Conservation (phyloP, 176 grass and related monocot species). For the Saccharum spontaneum region DNA sequence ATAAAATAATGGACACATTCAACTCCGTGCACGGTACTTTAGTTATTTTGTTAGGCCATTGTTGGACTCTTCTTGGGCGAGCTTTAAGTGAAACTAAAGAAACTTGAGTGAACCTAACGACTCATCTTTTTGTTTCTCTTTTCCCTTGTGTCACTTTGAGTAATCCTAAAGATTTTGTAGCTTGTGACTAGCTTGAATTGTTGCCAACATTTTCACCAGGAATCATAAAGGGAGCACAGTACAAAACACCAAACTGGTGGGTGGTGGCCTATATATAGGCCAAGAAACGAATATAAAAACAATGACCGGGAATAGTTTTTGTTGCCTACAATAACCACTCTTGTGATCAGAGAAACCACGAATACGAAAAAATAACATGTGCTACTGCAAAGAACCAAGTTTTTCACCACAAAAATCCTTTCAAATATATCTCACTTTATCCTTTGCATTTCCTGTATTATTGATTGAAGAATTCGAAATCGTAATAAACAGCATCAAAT, state of each 20-base stretch:
- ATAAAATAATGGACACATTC: neutral
- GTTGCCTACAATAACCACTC: neutral
- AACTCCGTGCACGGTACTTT: neutral
- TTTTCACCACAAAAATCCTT: neutral
- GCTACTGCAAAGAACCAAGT: neutral
- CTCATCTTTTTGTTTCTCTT: neutral
- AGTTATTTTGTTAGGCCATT: neutral
- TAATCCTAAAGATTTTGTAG: neutral
- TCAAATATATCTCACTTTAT: neutral
- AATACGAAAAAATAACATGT: neutral
- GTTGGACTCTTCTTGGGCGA: neutral
- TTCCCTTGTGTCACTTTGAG: slow-evolving; percentile 5
- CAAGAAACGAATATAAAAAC: neutral
- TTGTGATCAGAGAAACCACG: too few relatives aligned
- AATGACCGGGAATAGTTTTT: neutral
- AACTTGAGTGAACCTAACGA: neutral
- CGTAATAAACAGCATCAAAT: neutral
- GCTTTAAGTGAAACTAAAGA: neutral
- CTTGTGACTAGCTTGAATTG: neutral
- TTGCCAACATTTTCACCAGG: neutral
- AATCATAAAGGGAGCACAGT: neutral
- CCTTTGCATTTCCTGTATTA: neutral
- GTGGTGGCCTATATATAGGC: neutral
- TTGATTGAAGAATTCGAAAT: neutral
- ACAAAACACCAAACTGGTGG: neutral